phyloP scores from a whole-genome alignment of 2,329 filamentous ascomycete genomes.

The Fusarium oligoseptatum region DNA sequence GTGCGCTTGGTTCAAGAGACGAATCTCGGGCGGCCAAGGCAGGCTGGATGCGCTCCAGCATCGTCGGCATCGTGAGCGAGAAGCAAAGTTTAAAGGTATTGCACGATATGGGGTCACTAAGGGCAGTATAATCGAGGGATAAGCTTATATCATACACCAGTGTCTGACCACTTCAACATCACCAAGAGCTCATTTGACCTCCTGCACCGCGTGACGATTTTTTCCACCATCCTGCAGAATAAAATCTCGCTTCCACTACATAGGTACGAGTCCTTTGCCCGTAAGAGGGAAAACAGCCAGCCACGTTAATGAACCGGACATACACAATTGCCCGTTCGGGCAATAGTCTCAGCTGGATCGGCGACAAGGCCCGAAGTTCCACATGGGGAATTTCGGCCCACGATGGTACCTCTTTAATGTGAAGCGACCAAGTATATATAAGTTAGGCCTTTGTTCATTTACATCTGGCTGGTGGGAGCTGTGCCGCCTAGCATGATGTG shows the following conservation, averaged over 20 bases:
- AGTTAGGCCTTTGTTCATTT: not conserved
- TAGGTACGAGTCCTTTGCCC: too few relatives aligned
- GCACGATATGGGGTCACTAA: not conserved
- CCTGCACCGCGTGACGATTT: too few relatives aligned
- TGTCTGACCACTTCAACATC: not conserved
- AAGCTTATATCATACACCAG: not conserved
- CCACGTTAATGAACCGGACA: too few relatives aligned
- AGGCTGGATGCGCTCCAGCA: not conserved
- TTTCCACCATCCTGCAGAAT: too few relatives aligned
- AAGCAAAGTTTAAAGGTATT: not conserved
- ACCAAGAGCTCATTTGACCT: too few relatives aligned
- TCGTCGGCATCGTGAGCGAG: not conserved
- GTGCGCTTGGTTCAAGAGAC: not conserved
- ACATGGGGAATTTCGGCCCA: too few relatives aligned
- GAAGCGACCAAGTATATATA: not conserved
- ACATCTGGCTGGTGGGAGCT: slow-evolving; percentile 22
- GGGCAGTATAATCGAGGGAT: not conserved
- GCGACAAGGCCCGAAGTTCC: too few relatives aligned
- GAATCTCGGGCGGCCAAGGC: not conserved
- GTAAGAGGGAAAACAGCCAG: too few relatives aligned
- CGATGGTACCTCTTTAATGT: too few relatives aligned
- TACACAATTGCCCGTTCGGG: too few relatives aligned
- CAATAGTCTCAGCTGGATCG: too few relatives aligned
- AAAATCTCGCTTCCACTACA: too few relatives aligned
- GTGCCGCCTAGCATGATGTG: slow-evolving; percentile 22